phyloP scores from a whole-genome alignment of 176 grass and related monocot species.

The Avena insularis region DNA sequence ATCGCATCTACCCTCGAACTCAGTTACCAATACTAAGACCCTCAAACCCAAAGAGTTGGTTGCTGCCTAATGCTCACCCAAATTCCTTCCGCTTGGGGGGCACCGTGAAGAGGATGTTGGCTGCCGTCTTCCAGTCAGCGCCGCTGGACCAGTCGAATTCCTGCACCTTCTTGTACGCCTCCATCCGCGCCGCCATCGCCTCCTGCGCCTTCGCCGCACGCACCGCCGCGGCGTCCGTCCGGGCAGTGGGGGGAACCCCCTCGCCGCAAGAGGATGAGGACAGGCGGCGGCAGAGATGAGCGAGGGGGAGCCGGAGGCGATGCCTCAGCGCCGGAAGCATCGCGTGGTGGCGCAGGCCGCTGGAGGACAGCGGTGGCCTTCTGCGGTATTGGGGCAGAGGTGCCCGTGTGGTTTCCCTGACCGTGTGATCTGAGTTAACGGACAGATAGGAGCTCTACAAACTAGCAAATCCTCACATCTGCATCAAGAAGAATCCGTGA shows the following conservation, averaged over 20 bases:
- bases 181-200: slow-evolving; percentile 34
- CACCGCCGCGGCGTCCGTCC: not conserved
- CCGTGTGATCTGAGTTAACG: too few relatives aligned
- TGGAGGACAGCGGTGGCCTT: not conserved
- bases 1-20: not conserved
- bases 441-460: too few relatives aligned
- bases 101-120: slow-evolving; percentile 57
- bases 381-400: too few relatives aligned
- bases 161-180: slow-evolving; percentile 54
- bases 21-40: not conserved
- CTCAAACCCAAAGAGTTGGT: not conserved
- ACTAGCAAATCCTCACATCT: too few relatives aligned
- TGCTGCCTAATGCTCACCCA: slow-evolving; percentile 26
- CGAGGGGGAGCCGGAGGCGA: slow-evolving; percentile 22
- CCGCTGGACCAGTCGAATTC: slow-evolving; percentile 58
- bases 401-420: too few relatives aligned
- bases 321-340: slow-evolving; percentile 51
- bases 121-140: slow-evolving; percentile 56
- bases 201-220: slow-evolving; percentile 34
- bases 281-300: slow-evolving; percentile 16
- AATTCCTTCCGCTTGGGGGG: slow-evolving; percentile 52
- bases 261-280: not conserved
- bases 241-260: not conserved
- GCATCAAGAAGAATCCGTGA: too few relatives aligned
- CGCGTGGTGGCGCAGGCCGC: not conserved